These are phyloP conservation scores for Cutaneotrichosporon arboriforme DNA, from an alignment of 1,284 basidiomycete species.

Conservation along the genomic window DNA sequence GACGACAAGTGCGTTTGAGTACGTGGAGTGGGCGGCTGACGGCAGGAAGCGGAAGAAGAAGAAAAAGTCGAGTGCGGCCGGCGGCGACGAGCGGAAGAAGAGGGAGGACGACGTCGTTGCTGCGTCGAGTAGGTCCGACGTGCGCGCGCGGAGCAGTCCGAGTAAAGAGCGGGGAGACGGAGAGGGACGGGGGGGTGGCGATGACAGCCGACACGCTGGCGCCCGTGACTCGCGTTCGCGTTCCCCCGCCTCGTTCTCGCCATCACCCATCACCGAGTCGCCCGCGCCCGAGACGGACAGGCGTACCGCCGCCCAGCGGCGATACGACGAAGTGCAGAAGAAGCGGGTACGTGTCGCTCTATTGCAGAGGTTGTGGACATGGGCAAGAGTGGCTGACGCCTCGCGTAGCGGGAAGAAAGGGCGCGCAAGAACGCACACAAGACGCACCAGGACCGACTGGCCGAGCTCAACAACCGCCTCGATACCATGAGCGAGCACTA, in stretches of 20 bases:
- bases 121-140: constrained; percentile 22
- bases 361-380: no score
- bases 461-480: constrained; percentile 82
- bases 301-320: constrained; percentile 83
- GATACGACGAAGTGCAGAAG: constrained; percentile 79
- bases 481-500: constrained; percentile 59
- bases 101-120: constrained; percentile 34
- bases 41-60: constrained; percentile 50
- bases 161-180: no score
- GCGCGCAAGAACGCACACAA: constrained; percentile 74
- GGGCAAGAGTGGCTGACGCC: not conserved
- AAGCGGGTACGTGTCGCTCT: constrained; percentile 61
- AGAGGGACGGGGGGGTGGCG: no score
- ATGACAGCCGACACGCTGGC: no score
- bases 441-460: constrained; percentile 93
- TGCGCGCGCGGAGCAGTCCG: no score
- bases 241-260: constrained; percentile 8
- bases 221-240: not conserved
- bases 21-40: not conserved
- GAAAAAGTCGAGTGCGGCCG: constrained; percentile 68
- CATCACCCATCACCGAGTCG: constrained; percentile 1
- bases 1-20: constrained; percentile 66
- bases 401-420: constrained; percentile 73
- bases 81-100: constrained; percentile 21
- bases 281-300: constrained; percentile 29